Evolutionary conservation across 192 early-diverging fungal species (phyloP), one percentile per base, ranked within the genome.

Genomic region (Thamnidium elegans): DNA sequence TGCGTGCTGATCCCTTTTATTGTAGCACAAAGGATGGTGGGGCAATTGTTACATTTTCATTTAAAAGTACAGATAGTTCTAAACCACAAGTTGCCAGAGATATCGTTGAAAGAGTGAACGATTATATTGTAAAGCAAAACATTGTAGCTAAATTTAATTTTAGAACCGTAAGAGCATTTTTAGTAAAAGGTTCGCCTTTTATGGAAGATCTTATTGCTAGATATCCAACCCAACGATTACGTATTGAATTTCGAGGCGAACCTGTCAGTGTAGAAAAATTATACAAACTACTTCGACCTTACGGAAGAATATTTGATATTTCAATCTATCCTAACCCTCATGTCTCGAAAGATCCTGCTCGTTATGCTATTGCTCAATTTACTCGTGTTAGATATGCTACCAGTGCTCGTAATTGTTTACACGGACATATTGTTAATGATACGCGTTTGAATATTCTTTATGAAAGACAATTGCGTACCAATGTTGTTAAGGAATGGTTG

Each of bases 351-450:
- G 92, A 94, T 52, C 72, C 85, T 58, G 87, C 92, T 42, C 82
- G 87, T 50, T 89, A 81, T 73, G 96, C 93, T 0, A 77, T 89
- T 34, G 85, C 96, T 60, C 85, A 91, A 61, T 99, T 89, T 69
- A 77, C 84, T 32, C 74, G 81, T 47, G 82, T 90, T 65, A 86
- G 92, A 7, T 78, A 87, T 0, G 94, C 97, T n/a, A 92, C 95
- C 1, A 90, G 89, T 58, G 97, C 97, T 5, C 84, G 90, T 34
- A 94, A 93, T 66, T 99, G 97, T 76, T 75, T 95, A 39, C 90
- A 99, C 65, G 93, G 93, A n/a, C 66, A 87, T 55, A 67, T 79
- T 3, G 72, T 97, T 48, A 82, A 86, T 20, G 81, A 75, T 3
- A 92, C 95, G 0, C 69, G 78, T 32, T 62, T 91, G 30, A 70